Evolutionary conservation across 1,284 basidiomycete genomes (phyloP), one percentile per base, ranked within the genome.

Genomic region (Rhodotorula mucilaginosa): DNA sequence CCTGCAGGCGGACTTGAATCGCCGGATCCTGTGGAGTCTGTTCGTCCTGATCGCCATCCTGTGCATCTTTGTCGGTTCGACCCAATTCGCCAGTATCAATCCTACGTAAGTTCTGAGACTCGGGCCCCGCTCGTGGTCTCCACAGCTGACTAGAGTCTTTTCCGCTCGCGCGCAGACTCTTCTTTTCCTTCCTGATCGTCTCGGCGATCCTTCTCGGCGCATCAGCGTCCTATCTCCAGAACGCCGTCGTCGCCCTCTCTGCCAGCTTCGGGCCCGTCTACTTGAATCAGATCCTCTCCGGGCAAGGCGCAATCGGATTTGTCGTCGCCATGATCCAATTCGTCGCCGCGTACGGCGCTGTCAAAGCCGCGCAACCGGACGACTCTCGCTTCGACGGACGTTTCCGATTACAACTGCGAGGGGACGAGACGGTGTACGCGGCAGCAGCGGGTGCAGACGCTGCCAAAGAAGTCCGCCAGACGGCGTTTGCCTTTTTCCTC

Each of bases 271-370:
- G 77, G 15, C 75, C 79, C 18, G 58, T 62, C 34, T 80, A 74
- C 68, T 69, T 80, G n/a, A 77, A 79, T 60, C 77, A 72, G 29
- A 77, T 79, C 51, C 66, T 80, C 52, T 71, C 67, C 8, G 79
- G 79, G 8, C 79, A 80, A 64, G 77, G 76, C 34, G 70, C 67
- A 56, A 78, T 79, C 60, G 79, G 76, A 0, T 73, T 78, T 48
- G 72, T 73, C 16, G 76, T 80, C 51, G 73, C 78, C 10, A 56
- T 76, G 48, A 69, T 77, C 23, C 79, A 80, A 60, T 72, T 80
- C 49, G 52, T 78, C n/a, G 62, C 77, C 2, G 76, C 78, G 12
- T 71, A 75, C 51, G 62, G 72, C 7, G 73, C 76, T 39, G 67
- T 67, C 51, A 73, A 73, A 39, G 51, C 49, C 39, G 60, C 57